Conservation (phyloP, 306 rosid species). For the Trifolium subterraneum region DNA sequence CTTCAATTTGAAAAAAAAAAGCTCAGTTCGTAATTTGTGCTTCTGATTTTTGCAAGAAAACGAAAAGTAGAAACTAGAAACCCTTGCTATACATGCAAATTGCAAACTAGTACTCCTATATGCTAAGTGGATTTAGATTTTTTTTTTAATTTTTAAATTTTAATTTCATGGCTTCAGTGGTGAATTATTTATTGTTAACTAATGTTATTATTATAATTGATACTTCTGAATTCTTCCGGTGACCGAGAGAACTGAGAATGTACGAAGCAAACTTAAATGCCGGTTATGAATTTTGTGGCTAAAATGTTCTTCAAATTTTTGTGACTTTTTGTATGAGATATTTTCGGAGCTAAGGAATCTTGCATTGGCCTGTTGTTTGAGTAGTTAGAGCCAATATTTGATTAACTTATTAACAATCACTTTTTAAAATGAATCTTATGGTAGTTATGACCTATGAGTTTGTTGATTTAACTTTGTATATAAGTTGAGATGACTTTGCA, state of each 20-base stretch:
- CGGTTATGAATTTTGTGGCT: background rate
- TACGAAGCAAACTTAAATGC: background rate
- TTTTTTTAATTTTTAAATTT: background rate
- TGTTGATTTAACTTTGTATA: background rate
- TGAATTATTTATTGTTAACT: background rate
- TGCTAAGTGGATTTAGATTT: constrained; percentile 16
- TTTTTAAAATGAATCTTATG: background rate
- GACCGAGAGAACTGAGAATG: background rate
- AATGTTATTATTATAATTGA: background rate
- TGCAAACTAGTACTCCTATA: background rate
- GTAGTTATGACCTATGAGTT: background rate
- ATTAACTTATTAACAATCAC: constrained; percentile 1
- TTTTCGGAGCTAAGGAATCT: constrained; percentile 5
- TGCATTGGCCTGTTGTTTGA: background rate
- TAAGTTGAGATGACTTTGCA: background rate
- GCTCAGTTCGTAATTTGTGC: background rate
- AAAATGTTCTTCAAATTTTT: background rate
- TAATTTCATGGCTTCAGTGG: background rate
- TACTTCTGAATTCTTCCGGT: background rate
- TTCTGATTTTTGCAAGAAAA: constrained; percentile 1
- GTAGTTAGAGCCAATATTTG: background rate
- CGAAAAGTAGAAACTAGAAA: background rate
- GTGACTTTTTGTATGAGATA: constrained; percentile 1
- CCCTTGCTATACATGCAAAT: background rate
- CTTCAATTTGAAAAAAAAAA: background rate